These are phyloP conservation scores for Tympanopsis confertula DNA, from an alignment of 2,329 filamentous ascomycete genomes.

Conservation along the genomic window DNA sequence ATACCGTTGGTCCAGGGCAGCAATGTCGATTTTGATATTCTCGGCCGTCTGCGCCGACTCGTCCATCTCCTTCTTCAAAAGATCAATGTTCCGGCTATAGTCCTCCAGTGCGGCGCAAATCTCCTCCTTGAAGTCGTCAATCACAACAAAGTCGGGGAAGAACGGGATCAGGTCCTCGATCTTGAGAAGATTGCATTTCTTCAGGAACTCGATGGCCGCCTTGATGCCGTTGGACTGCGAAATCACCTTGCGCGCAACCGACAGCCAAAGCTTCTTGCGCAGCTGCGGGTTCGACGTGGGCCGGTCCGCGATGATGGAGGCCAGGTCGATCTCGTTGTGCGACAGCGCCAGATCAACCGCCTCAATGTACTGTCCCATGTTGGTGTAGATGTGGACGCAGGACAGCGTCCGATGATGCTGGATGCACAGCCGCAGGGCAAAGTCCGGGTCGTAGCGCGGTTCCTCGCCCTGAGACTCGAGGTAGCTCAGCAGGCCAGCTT, in stretches of 20 bases:
- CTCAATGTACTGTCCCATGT: conserved; percentile 87
- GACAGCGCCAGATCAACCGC: conserved; percentile 87
- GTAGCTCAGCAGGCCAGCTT: conserved; percentile 76
- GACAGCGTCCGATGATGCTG: conserved; percentile 86
- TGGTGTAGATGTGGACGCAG: conserved; percentile 93
- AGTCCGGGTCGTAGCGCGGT: conserved; percentile 84
- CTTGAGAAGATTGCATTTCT: conserved; percentile 77
- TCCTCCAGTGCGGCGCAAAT: conserved; percentile 89
- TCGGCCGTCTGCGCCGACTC: conserved; percentile 77
- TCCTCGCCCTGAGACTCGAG: conserved; percentile 82
- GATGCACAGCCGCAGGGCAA: conserved; percentile 89
- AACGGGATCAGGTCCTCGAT: conserved; percentile 97
- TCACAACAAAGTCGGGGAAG: conserved; percentile 96
- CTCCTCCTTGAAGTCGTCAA: conserved; percentile 98
- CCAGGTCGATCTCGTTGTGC: conserved; percentile 80
- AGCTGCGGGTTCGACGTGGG: conserved; percentile 68
- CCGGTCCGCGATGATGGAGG: conserved; percentile 77
- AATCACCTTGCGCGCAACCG: conserved; percentile 89
- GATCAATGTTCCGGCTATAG: conserved; percentile 83
- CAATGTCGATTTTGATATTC: conserved; percentile 84
- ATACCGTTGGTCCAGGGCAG: conserved; percentile 74
- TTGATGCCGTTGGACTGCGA: conserved; percentile 78
- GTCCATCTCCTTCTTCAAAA: conserved; percentile 87
- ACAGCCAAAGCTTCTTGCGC: conserved; percentile 89
- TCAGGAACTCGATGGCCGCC: conserved; percentile 83